Conservation (phyloP, 441 rosid species). For the Corymbia calophylla region DNA sequence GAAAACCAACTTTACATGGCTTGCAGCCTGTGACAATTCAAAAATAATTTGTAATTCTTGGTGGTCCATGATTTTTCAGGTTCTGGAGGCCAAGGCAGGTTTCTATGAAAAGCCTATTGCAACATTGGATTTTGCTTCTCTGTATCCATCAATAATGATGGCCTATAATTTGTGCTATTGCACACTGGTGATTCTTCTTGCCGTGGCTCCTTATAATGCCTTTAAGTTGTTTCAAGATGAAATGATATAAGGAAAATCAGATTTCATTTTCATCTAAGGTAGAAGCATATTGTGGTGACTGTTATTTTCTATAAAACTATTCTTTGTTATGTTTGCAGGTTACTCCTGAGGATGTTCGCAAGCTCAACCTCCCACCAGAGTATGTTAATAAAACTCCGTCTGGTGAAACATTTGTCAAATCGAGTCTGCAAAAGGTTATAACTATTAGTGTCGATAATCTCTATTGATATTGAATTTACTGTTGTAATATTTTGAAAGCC, state of each 20-base stretch:
- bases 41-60: neutral
- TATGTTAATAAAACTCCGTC: constrained; percentile 85
- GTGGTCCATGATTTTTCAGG: constrained; percentile 37
- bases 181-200: constrained; percentile 60
- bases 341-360: constrained; percentile 82
- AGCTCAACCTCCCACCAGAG: constrained; percentile 80
- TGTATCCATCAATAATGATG: constrained; percentile 99
- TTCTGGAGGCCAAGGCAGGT: constrained; percentile 89
- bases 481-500: neutral
- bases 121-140: constrained; percentile 94
- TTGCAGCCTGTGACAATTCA: neutral
- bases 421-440: constrained; percentile 75
- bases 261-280: neutral
- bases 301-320: constrained; percentile 6
- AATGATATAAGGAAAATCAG: neutral
- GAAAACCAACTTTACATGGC: neutral
- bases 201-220: neutral
- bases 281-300: neutral
- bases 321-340: constrained; percentile 38
- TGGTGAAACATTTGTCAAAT: constrained; percentile 91
- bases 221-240: neutral
- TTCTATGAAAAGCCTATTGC: constrained; percentile 96
- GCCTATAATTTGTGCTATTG: constrained; percentile 98
- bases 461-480: neutral
- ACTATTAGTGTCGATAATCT: neutral